Base-by-base conservation (phyloP, 2,329 filamentous ascomycete species). In the Aspergillus fumigatus region DNA sequence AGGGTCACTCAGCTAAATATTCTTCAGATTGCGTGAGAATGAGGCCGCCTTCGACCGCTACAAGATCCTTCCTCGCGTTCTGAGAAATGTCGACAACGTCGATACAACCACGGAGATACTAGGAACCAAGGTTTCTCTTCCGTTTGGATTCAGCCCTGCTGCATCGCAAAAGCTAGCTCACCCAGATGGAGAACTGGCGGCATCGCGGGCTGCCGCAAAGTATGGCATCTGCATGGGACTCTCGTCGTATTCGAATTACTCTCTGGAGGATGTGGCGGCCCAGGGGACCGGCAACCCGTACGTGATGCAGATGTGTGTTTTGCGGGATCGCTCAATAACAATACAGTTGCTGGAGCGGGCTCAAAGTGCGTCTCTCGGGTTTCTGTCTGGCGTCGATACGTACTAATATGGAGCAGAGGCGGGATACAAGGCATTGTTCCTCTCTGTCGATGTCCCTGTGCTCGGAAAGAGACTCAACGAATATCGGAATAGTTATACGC, bases 381-480 rank as follows among this genome's bases (percentile, higher is more conserved):
- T 49, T 29, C 3, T 4, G 43, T 9, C 5, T 25, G 2, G 26
- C 14, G 5, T 35, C 4, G 32, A 35, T 17, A 35, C 32, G 4
- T 51, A 11, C 23, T 35, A 48, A 51, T 14, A 19, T 19, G 5
- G 11, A 3, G 49, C 77, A 72, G 68, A 54, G 73, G 73, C 77
- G 0, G 80, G 81, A 6, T 84, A 80, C 65, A 80, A 79, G 57
- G 82, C 82, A 0, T 67, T 85, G 3, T 77, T 85, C 38, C 64
- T 86, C 1, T 80, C 82, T 0, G 80, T 83, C 1, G 83, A 85
- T 59, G 76, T 77, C 0, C 82, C 83, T 0, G 75, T 82, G 0
- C 71, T 84, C 0, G 83, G 82, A 0, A 75, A 78, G 23, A 73
- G 82, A 0, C 71, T 82, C 32, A 81, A 82, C 48, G 82, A 85